A percentile compares a stretch with the other conserved stretches of the same genome.
Conservation (phyloP, 257 asterid species). For the Petunia secreta region DNA sequence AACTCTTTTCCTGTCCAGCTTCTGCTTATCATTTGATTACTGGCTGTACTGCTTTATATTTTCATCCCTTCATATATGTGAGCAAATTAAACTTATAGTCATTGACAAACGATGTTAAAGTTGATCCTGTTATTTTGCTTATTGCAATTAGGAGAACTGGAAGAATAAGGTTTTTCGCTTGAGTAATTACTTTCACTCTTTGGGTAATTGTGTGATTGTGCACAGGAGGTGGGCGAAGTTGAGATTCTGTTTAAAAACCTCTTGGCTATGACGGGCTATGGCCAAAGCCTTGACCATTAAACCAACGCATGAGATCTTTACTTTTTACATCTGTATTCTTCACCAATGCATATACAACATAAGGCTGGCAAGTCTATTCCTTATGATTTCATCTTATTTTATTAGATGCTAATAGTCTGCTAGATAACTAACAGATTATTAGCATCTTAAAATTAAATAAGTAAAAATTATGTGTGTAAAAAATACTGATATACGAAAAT, state of each 20-base stretch:
- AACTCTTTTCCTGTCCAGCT: constrained; percentile 13
- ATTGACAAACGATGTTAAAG: constrained; percentile 12
- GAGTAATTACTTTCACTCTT: background rate
- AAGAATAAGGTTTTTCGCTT: constrained; percentile 3
- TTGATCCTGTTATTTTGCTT: background rate
- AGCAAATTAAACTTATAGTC: background rate
- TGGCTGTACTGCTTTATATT: constrained; percentile 15
- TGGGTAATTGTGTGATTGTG: background rate
- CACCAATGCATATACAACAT: too few relatives aligned
- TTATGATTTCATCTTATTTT: too few relatives aligned
- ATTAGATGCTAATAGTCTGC: too few relatives aligned
- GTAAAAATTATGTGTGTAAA: too few relatives aligned
- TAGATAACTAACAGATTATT: too few relatives aligned
- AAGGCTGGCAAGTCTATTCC: too few relatives aligned
- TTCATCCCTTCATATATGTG: background rate
- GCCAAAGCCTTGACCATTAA: background rate
- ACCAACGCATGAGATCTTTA: constrained; percentile 18
- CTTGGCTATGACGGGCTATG: constrained; percentile 14
- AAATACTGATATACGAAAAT: too few relatives aligned
- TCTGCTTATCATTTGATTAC: constrained; percentile 24
- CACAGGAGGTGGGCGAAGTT: background rate
- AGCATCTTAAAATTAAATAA: too few relatives aligned
- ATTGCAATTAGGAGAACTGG: background rate
- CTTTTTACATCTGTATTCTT: too few relatives aligned
- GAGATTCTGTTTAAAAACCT: background rate